Evolutionary conservation across 192 early-diverging fungal genomes (phyloP).

Genomic region (Entomortierella beljakovae): DNA sequence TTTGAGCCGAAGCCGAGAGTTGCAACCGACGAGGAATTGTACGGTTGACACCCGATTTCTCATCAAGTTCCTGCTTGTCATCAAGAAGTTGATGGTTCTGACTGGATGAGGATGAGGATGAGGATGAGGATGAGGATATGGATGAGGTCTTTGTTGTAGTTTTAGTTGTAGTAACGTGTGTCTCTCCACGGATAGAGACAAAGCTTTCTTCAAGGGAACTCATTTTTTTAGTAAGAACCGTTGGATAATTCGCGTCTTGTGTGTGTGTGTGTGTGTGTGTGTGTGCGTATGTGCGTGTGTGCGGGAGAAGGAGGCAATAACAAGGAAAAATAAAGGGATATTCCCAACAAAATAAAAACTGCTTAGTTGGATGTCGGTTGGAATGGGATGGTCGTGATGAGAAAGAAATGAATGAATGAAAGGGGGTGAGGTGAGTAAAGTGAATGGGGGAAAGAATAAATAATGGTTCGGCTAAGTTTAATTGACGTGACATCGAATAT

Average conservation of each 20-base stretch:
- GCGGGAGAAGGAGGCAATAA: not conserved
- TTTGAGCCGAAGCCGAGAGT: conserved; percentile 28
- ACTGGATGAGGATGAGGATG: not conserved
- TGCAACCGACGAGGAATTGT: conserved; percentile 35
- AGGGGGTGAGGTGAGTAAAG: not conserved
- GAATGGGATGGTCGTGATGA: not conserved
- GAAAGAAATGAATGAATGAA: not conserved
- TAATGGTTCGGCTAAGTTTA: not conserved
- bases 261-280: not conserved
- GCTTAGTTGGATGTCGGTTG: not conserved
- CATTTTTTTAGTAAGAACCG: not conserved
- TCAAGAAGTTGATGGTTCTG: not conserved
- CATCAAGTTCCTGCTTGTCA: not conserved
- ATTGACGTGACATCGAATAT: not conserved
- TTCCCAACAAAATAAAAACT: not conserved
- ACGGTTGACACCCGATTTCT: conserved; percentile 1
- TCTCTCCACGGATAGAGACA: conserved; percentile 32
- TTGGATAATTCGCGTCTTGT: not conserved
- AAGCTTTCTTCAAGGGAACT: conserved; percentile 39
- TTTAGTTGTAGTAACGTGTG: not conserved
- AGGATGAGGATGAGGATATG: not conserved
- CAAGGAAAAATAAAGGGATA: not conserved
- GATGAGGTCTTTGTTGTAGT: not conserved
- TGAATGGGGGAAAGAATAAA: not conserved
- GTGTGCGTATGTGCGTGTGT: too few species aligned